These are phyloP conservation scores for Rhizophagus clarus DNA, from an alignment of 192 early-diverging fungal species.

Conservation along the genomic window DNA sequence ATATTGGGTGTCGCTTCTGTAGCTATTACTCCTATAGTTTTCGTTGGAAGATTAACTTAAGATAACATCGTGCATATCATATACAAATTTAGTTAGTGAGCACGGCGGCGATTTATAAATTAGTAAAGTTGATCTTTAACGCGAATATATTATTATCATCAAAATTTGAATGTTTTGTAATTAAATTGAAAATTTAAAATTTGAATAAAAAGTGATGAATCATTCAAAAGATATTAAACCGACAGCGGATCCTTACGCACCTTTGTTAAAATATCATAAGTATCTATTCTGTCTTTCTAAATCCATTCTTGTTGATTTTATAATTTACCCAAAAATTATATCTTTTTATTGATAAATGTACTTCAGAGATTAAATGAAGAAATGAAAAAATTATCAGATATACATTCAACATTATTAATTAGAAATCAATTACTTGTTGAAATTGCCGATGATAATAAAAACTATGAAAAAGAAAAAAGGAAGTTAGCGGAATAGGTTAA, in stretches of 20 bases:
- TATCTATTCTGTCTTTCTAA: neutral
- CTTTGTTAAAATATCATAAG: neutral
- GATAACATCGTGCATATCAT: neutral
- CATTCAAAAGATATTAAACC: neutral
- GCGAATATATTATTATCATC: no score
- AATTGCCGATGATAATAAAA: neutral
- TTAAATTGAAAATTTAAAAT: neutral
- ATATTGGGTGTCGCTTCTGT: constrained; percentile 38
- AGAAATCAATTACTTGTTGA: constrained; percentile 9
- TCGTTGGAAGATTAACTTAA: neutral
- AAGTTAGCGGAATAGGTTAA: neutral
- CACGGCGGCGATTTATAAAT: no score
- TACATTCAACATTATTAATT: neutral
- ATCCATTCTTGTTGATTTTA: neutral
- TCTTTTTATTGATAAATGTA: neutral
- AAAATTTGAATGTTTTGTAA: neutral
- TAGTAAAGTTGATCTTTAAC: no score
- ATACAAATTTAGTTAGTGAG: neutral
- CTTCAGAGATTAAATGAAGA: constrained; percentile 12
- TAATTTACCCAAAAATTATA: neutral
- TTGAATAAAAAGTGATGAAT: neutral
- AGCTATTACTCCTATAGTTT: constrained; percentile 35
- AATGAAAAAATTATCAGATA: constrained; percentile 5
- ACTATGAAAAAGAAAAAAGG: neutral
- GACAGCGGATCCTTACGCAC: neutral